phyloP scores from a whole-genome alignment of 768 basidiomycete genomes.

The Trametes punicea region DNA sequence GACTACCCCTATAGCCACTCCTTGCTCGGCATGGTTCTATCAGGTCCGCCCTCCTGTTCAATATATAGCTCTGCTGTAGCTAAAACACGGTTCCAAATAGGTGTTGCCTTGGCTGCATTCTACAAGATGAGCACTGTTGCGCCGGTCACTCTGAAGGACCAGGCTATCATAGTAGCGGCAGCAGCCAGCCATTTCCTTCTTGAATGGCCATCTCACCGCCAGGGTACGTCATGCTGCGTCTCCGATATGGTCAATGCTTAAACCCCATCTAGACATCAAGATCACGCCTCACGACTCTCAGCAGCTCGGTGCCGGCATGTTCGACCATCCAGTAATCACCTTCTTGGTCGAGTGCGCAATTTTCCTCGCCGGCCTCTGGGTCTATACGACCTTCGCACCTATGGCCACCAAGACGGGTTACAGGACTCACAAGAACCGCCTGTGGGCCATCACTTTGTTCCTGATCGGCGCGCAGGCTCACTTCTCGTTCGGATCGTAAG shows the following conservation, averaged over 20 bases:
- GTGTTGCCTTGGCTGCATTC: constrained; percentile 18
- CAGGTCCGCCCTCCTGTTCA: constrained; percentile 12
- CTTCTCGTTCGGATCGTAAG: constrained; percentile 30
- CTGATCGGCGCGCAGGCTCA: constrained; percentile 29
- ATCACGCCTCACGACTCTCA: constrained; percentile 25
- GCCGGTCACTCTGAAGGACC: constrained; percentile 22
- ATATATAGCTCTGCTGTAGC: neutral
- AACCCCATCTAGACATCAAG: constrained; percentile 24
- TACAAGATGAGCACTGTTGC: constrained; percentile 23
- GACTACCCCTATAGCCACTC: constrained; percentile 35
- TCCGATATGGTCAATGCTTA: neutral
- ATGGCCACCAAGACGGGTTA: constrained; percentile 23
- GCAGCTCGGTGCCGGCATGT: constrained; percentile 25
- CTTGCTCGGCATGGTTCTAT: constrained; percentile 24
- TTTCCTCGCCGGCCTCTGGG: constrained; percentile 27
- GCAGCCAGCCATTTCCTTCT: constrained; percentile 30
- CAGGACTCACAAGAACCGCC: constrained; percentile 21
- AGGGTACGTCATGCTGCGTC: constrained; percentile 12
- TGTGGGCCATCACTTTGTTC: constrained; percentile 22
- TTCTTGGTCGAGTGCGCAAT: constrained; percentile 28
- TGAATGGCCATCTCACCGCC: constrained; percentile 30
- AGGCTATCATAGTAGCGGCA: constrained; percentile 21
- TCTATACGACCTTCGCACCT: constrained; percentile 27
- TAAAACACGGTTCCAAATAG: neutral
- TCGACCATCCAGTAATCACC: constrained; percentile 25